Conservation (phyloP, 768 basidiomycete genomes). For the Russula ochroleuca region DNA sequence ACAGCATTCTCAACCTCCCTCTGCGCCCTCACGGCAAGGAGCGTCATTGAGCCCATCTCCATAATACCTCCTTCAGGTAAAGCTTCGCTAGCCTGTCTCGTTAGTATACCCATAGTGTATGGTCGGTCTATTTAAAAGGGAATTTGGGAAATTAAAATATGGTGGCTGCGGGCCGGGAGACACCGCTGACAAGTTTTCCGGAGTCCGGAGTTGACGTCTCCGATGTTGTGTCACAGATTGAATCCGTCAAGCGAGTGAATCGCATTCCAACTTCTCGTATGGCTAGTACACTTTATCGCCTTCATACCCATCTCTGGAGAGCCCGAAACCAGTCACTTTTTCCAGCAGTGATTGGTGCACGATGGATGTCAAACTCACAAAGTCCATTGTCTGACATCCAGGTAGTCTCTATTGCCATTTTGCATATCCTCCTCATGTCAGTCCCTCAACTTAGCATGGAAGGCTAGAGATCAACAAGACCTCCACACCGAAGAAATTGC, state of each 20-base stretch:
- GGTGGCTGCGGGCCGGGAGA: not conserved
- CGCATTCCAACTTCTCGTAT: not conserved
- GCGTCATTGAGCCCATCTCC: not conserved
- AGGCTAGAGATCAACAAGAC: slow-evolving; percentile 18
- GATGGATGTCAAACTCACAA: slow-evolving; percentile 21
- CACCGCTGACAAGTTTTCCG: not conserved
- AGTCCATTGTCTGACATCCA: slow-evolving; percentile 18
- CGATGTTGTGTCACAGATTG: not conserved
- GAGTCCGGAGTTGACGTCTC: not conserved
- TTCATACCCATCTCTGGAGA: slow-evolving; percentile 6
- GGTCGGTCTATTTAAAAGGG: not conserved
- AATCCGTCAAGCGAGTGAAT: not conserved
- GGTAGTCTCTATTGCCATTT: not conserved
- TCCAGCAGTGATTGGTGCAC: not conserved
- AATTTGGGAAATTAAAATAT: too few relatives aligned
- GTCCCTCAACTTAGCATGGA: slow-evolving; percentile 5
- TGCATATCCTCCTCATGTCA: not conserved
- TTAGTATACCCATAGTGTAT: slow-evolving; percentile 15
- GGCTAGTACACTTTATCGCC: slow-evolving; percentile 19
- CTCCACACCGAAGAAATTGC: slow-evolving; percentile 20
- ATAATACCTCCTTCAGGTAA: not conserved
- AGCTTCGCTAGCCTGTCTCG: not conserved
- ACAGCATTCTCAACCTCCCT: not conserved
- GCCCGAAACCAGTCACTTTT: not conserved
- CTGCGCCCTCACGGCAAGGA: too few relatives aligned